Evolutionary conservation across 257 asterid species (phyloP), one percentile per base, ranked within the genome.

Genomic region (Solanum boliviense): DNA sequence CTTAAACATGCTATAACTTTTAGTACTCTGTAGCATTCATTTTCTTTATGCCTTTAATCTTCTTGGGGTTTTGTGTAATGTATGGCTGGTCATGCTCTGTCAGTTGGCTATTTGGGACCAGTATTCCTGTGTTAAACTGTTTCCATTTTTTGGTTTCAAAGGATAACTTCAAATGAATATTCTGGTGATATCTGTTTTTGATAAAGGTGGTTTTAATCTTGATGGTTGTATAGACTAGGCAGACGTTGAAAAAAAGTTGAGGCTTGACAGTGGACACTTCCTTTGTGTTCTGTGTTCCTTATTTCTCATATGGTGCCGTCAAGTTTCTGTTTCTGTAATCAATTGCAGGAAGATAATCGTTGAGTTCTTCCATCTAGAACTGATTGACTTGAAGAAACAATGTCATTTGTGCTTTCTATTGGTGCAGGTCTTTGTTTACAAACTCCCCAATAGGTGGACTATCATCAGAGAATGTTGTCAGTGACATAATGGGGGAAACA

Each of bases 391-490:
- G 35, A 41, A 78, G 82, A 71, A 86, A 88, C 25, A 68, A 84
- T 89, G 84, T 72, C 16, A 41, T 91, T 84, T 73, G 78, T 78
- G 84, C 88, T 88, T 90, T 85, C 87, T 67, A 15, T 91, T 79
- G 81, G 25, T 87, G 84, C 91, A 96, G 99, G 91, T 94, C 97
- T 68, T 87, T 95, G 93, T 89, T 91, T 89, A 90, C 89, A 76
- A 91, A 87, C 89, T 96, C 96, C 79, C 96, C 98, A 76, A 88
- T 91, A 86, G 94, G 91, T 27, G 92, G 93, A 56, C 91, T 91
- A 81, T 95, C 98, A 9, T 93, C 96, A 67, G 99, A 96, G 83
- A 95, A 92, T 91, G 92, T 95, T 44, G 88, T 87, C 82, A 92
- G 89, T 74, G 96, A 91, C 87, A 74, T 93, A 81, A 90, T 78